Evolutionary conservation across 2,329 filamentous ascomycete genomes (phyloP), one percentile per base, ranked within the genome.

Genomic region (Aschersonia sp.): DNA sequence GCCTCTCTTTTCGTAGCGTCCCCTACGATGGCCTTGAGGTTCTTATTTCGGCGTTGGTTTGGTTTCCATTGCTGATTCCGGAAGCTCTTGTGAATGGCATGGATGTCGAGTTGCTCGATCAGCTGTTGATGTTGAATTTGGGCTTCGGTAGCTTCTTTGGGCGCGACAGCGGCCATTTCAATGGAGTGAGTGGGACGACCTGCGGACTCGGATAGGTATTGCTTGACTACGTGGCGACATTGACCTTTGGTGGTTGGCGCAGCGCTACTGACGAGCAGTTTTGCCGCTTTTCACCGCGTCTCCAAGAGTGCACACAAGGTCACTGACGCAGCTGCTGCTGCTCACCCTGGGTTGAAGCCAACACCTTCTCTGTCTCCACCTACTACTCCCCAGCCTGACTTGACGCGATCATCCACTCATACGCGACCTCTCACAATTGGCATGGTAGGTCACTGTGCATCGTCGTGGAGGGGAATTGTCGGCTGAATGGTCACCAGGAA

Each of bases 41-140:
- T 97, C 73, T 98, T 98, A 77, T 98, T 98, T 66, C 92, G 87
- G 46, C 92, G 88, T 65, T 89, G 84, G 54, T 90, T 87, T 12
- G 92, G 87, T 60, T 86, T 88, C 92, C 92, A 98, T 62, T 79
- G 70, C 3, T 84, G 73, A 62, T 88, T 95, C 64, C 90, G 89
- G 73, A 95, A 98, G 59, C 81, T 84, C 68, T 94, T 94, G 57
- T 81, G 81, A 60, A 86, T 79, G 50, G 81, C 78, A 64, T 92
- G 83, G 59, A 95, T 87, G 71, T 98, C 92, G 59, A 97, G 85
- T 62, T 85, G 72, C 66, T 95, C 87, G 56, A 98, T 81, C 51
- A 97, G 83, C 55, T 79, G 76, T 63, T 87, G 84, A 62, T 97
- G 90, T 44, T 83, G 83, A 53, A 92, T 83, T 62, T 87, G 71